Base-by-base conservation (phyloP, 1,284 basidiomycete genomes). In the Irpex lacteus region DNA sequence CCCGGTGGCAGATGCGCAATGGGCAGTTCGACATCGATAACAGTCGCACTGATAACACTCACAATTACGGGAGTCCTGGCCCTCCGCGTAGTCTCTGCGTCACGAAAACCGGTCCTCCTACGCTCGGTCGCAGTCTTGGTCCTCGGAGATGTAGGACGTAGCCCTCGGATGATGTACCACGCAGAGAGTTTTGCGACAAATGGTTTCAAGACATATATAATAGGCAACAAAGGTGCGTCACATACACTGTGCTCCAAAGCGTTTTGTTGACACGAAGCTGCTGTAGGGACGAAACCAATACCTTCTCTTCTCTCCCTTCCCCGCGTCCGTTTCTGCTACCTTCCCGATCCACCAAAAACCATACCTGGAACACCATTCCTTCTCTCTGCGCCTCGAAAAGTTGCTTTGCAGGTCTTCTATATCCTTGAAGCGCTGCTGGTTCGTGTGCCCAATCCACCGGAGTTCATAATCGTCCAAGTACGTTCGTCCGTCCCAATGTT, bases 131-230 rank as follows among this genome's bases (percentile, higher is more conserved):
- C 90, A 0, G 88, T 99, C 57, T 80, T 99, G 34, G 98, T 99
- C 1, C 83, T 99, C 7, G 98, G 98, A 5, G 98, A 99, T 77
- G 88, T 99, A 59, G 98, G 96, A 0, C 85, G 97, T 58, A 96
- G 93, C 73, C 98, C 98, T 7, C 85, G 98, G 47, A 98, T 98
- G 95, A 98, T 98, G 92, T 98, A 98, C 75, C 98, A 99, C 72
- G 93, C 96, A 0, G 87, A 96, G 72, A 96, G 93, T 72, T 92
- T 99, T 71, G 91, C 94, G 21, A 86, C 89, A 59, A 84, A 90
- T 64, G 88, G 85, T 3, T 98, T 94, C 77, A 79, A 85, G 64
- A 95, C 95, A 0, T 87, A 87, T 70, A 72, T 99, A 15, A 85
- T 99, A 59, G 97, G 95, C 15, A 98, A 98, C 75, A 79, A 81